phyloP scores from a whole-genome alignment of 148 eudicot genomes.

The Rhododendron simsii region DNA sequence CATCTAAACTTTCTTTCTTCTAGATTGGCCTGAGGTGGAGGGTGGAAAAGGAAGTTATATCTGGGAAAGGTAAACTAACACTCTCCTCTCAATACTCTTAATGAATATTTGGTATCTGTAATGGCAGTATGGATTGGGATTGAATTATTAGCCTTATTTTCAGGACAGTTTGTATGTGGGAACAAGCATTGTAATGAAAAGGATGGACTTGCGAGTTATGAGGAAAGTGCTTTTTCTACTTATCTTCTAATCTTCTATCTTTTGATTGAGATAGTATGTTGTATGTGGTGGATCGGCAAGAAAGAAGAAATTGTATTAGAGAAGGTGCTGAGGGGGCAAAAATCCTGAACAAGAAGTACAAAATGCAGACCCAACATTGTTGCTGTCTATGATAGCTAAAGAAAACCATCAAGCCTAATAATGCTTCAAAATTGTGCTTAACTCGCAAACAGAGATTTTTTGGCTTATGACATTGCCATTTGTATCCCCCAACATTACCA shows the following conservation, averaged over 20 bases:
- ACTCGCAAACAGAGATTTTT: not conserved
- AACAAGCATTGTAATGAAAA: slow-evolving; percentile 83
- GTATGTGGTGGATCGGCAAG: not conserved
- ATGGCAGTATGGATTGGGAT: slow-evolving; percentile 9
- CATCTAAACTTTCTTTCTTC: slow-evolving; percentile 11
- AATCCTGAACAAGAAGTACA: not conserved
- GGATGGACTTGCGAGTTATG: slow-evolving; percentile 74
- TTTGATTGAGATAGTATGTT: not conserved
- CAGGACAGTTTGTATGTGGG: slow-evolving; percentile 96
- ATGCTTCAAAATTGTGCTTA: not conserved
- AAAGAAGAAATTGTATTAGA: not conserved
- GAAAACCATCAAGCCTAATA: not conserved
- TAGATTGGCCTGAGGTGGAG: slow-evolving; percentile 99
- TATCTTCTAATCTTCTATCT: not conserved
- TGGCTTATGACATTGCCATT: not conserved
- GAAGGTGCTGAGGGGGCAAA: not conserved
- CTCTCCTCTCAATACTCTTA: slow-evolving; percentile 2
- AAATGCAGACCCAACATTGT: not conserved
- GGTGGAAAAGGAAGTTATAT: slow-evolving; percentile 81
- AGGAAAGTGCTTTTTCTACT: slow-evolving; percentile 43
- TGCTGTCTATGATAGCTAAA: not conserved
- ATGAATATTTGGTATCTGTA: not conserved
- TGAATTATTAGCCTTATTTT: slow-evolving; percentile 27
- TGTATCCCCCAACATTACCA: not conserved
- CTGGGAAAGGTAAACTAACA: slow-evolving; percentile 73